phyloP scores from a whole-genome alignment of 306 rosid species.

The Pterocarpus santalinus region DNA sequence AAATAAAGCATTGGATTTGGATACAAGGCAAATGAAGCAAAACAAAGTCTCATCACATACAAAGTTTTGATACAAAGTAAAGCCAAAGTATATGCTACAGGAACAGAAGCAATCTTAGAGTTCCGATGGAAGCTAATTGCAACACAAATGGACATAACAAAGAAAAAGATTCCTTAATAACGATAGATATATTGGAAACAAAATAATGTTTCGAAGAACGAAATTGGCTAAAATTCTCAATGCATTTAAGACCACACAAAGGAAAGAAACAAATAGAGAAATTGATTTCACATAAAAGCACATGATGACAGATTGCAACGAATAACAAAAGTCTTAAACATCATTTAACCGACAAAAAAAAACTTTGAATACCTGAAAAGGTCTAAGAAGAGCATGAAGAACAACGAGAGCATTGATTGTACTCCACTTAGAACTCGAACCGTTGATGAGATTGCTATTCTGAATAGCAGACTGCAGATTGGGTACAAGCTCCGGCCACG shows the following conservation, averaged over 20 bases:
- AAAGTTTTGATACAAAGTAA: not conserved
- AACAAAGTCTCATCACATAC: not conserved
- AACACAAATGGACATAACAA: not conserved
- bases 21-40: constrained; percentile 33
- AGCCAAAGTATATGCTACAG: not conserved
- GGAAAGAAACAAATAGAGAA: not conserved
- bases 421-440: constrained; percentile 59
- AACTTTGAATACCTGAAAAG: constrained; percentile 73
- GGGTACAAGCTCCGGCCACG: constrained; percentile 82
- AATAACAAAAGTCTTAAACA: not conserved
- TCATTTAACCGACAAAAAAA: not conserved
- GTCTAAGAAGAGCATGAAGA: constrained; percentile 85
- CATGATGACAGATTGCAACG: not conserved
- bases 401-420: constrained; percentile 67
- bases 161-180: not conserved
- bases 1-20: constrained; percentile 33
- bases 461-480: constrained; percentile 73
- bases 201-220: not conserved
- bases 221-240: not conserved
- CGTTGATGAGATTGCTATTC: constrained; percentile 65
- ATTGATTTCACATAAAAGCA: not conserved
- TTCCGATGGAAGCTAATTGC: not conserved
- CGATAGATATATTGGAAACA: not conserved
- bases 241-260: constrained; percentile 3
- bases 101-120: constrained; percentile 17